These are phyloP conservation scores for Capsella rubella DNA, from an alignment of 441 rosid species.

Conservation along the genomic window DNA sequence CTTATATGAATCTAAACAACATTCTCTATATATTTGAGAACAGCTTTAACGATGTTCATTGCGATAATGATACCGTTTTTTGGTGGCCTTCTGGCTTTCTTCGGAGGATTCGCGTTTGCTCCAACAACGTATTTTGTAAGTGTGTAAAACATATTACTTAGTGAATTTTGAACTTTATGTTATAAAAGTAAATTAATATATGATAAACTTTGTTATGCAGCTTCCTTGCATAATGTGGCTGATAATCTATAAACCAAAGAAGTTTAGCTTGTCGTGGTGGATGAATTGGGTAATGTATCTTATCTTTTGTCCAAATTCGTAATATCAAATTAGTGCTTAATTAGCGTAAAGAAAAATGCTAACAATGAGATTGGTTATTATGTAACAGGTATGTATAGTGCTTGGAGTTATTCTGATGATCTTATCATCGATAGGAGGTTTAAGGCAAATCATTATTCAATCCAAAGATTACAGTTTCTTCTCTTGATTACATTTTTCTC, in stretches of 20 bases:
- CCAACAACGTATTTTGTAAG: conserved; percentile 78
- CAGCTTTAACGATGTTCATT: conserved; percentile 66
- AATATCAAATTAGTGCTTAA: neutral
- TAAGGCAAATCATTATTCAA: conserved; percentile 59
- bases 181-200: neutral
- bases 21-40: neutral
- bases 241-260: conserved; percentile 60
- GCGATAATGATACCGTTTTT: conserved; percentile 72
- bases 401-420: conserved; percentile 57
- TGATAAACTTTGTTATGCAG: conserved; percentile 39
- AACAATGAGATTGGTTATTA: conserved; percentile 3
- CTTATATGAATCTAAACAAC: neutral
- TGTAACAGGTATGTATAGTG: conserved; percentile 61
- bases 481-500: conserved; percentile 35
- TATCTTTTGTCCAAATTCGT: neutral
- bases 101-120: conserved; percentile 78
- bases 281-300: conserved; percentile 57
- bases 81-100: conserved; percentile 79
- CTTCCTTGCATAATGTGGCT: conserved; percentile 79
- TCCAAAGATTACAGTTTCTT: conserved; percentile 59
- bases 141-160: neutral
- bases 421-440: conserved; percentile 65
- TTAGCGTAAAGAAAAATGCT: neutral
- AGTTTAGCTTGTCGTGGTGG: conserved; percentile 62
- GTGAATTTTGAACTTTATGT: neutral